Conservation (phyloP, 1,284 basidiomycete genomes). For the Tetrapyrgos nigripes region DNA sequence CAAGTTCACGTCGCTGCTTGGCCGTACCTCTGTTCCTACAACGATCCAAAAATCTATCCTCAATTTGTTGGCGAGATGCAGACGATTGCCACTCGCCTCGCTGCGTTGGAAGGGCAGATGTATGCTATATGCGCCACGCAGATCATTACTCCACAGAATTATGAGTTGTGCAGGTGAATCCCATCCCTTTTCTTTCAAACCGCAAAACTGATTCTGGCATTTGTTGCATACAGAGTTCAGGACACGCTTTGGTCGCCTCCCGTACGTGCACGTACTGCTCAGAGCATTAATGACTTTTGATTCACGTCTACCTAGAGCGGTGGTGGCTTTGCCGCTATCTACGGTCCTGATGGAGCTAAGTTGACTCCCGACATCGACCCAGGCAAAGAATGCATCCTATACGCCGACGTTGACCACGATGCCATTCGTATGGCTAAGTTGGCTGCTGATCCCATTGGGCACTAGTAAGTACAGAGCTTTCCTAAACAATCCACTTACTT, state of each 20-base stretch:
- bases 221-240: constrained; percentile 7
- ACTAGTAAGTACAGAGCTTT: constrained; percentile 28
- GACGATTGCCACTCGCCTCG: constrained; percentile 13
- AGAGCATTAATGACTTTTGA: background rate
- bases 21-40: constrained; percentile 15
- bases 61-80: constrained; percentile 21
- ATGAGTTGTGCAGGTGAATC: constrained; percentile 19
- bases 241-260: constrained; percentile 13
- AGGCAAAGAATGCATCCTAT: constrained; percentile 22
- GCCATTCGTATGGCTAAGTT: constrained; percentile 18
- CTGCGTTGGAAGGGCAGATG: constrained; percentile 24
- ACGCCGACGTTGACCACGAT: constrained; percentile 24
- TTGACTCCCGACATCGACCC: constrained; percentile 15
- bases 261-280: background rate
- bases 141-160: constrained; percentile 16
- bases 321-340: constrained; percentile 26
- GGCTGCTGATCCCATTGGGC: constrained; percentile 21
- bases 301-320: constrained; percentile 9
- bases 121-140: constrained; percentile 24
- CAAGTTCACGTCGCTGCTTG: constrained; percentile 25
- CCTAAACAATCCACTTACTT: too few species aligned
- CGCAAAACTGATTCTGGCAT: background rate
- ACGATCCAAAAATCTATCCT: constrained; percentile 6
- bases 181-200: background rate
- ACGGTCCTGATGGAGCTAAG: constrained; percentile 20